A percentile compares a stretch with the other conserved stretches of the same genome.
Evolutionary conservation across 768 basidiomycete genomes (phyloP).

Genomic region (Calvatia gigantea): DNA sequence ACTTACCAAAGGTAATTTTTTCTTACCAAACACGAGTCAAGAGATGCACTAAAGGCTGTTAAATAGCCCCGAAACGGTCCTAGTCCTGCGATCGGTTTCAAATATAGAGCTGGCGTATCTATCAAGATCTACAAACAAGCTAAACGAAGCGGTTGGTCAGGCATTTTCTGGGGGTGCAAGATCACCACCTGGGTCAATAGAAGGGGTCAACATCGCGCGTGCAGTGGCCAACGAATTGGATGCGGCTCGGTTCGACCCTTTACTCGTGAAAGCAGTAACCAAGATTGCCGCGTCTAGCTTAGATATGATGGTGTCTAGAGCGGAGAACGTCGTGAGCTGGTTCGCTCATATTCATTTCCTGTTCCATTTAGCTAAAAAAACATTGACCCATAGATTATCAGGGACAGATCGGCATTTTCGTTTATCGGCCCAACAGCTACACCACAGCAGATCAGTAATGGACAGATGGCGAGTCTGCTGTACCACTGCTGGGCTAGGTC

Average conservation of each 20-base stretch:
- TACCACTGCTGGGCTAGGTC: conserved; percentile 75
- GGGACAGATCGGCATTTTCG: conserved; percentile 75
- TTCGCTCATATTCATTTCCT: neutral
- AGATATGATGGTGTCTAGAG: conserved; percentile 60
- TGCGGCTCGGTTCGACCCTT: conserved; percentile 87
- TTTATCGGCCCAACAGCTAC: conserved; percentile 77
- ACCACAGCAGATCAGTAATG: conserved; percentile 75
- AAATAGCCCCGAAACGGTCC: conserved; percentile 83
- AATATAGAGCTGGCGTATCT: conserved; percentile 89
- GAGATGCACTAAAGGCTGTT: neutral
- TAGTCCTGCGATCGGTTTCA: conserved; percentile 80
- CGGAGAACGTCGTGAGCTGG: conserved; percentile 67
- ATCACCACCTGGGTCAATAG: conserved; percentile 66
- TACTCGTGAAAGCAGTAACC: conserved; percentile 78
- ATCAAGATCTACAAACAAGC: conserved; percentile 73
- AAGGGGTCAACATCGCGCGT: conserved; percentile 76
- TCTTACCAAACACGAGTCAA: neutral
- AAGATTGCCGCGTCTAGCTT: conserved; percentile 66
- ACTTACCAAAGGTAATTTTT: conserved; percentile 72
- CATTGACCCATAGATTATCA: conserved; percentile 46
- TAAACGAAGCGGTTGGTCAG: conserved; percentile 79
- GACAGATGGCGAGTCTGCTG: conserved; percentile 71
- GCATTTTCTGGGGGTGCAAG: conserved; percentile 72
- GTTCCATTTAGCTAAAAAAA: neutral
- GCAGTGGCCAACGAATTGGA: conserved; percentile 89